Evolutionary conservation across 2,329 filamentous ascomycete genomes (phyloP).

Genomic region (Pestalotiopsis fici): DNA sequence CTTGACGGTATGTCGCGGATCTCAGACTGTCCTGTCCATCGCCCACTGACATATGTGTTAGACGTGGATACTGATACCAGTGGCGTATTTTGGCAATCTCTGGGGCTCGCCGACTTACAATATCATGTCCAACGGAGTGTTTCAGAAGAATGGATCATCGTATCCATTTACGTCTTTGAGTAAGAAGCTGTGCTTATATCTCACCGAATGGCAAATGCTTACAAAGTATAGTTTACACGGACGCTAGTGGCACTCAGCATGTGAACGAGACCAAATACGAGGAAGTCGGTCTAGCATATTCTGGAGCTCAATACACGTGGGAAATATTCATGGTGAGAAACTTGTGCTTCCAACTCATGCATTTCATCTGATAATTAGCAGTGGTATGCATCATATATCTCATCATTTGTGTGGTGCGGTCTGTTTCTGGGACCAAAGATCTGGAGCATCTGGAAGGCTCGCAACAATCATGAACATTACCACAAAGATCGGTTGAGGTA

Average conservation of each 20-base stretch:
- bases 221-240: not conserved
- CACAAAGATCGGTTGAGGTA: constrained; percentile 6
- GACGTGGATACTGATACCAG: constrained; percentile 60
- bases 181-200: not conserved
- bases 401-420: constrained; percentile 58
- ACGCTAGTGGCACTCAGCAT: constrained; percentile 1
- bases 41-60: constrained; percentile 26
- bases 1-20: not conserved
- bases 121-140: constrained; percentile 60
- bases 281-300: constrained; percentile 55
- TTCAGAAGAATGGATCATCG: constrained; percentile 46
- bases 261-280: constrained; percentile 47
- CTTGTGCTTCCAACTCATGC: not conserved
- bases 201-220: not conserved
- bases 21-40: not conserved
- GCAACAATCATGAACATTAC: not conserved
- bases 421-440: constrained; percentile 25
- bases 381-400: constrained; percentile 56
- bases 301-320: constrained; percentile 60
- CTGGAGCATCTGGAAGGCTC: constrained; percentile 3
- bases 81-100: constrained; percentile 58
- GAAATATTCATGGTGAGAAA: constrained; percentile 41
- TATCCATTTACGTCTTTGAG: constrained; percentile 42
- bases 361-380: not conserved
- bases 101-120: constrained; percentile 48